Base-by-base conservation (phyloP, 164 flowering plant genomes). In the Protea cynaroides region DNA sequence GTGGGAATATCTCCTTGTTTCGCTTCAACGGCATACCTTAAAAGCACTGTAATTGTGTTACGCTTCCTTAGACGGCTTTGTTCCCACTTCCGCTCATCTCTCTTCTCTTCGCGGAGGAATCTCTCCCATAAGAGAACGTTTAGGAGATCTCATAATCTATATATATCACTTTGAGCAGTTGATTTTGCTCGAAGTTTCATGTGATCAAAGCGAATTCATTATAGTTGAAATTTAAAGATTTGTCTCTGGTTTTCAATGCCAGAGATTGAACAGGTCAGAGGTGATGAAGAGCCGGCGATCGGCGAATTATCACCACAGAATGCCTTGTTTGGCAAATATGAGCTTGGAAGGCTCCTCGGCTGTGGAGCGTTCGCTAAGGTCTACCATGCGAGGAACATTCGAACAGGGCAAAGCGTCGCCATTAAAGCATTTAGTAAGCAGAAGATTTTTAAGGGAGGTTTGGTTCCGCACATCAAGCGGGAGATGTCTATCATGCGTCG, bases 361-460 rank as follows among this genome's bases (percentile, higher is more conserved):
- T 58, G 62, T 37, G 96, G 96, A 7, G 88, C 93, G 8, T 89
- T 79, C 58, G 93, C 82, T 3, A 89, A 87, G 74, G 96, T 89
- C 13, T 89, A 85, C 81, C 82, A 83, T 68, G 96, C 82, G 36
- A 52, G 84, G 36, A 67, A 83, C 65, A 38, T 79, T 8, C 19
- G 57, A 0, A 77, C 82, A 7, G 86, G 86, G 0, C 76, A 78
- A 71, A 79, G 85, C 80, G 89, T 85, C 55, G 96, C 96, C 21
- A 75, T 89, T 21, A 89, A 89, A 62, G 72, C 77, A 58, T 77
- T 89, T 46, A 74, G 77, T 74, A 89, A 85, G 71, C 77, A 69
- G 44, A 84, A 80, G 63, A 52, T 87, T 3, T 18, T 70, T 15
- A 77, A 74, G 29, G 72, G 73, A 0, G 78, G 77, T 1, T 55